Conservation (phyloP, 176 grass and related monocot genomes). For the Juncus inflexus region DNA sequence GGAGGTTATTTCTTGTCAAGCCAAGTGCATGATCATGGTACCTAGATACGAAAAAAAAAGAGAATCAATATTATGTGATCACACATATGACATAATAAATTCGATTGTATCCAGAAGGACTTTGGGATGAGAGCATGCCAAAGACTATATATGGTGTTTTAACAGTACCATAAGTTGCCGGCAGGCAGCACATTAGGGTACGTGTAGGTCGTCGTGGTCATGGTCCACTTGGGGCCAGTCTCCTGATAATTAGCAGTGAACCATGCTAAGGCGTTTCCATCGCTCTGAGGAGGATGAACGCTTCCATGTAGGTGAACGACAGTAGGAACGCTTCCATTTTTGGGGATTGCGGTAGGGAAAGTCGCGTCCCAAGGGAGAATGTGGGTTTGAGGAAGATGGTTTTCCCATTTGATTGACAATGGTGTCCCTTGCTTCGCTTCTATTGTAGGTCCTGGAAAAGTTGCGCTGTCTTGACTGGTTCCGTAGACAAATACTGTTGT, state of each 20-base stretch:
- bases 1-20: conserved; percentile 38
- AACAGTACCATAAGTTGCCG: conserved; percentile 16
- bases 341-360: neutral
- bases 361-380: conserved; percentile 58
- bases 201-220: conserved; percentile 20
- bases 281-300: conserved; percentile 58
- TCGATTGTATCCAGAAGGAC: no score
- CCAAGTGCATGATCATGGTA: conserved; percentile 36
- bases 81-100: no score
- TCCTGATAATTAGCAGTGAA: conserved; percentile 42
- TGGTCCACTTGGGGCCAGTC: conserved; percentile 38
- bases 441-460: conserved; percentile 68
- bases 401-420: conserved; percentile 55
- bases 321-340: conserved; percentile 43
- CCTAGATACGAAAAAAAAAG: neutral
- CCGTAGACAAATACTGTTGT: conserved; percentile 66
- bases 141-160: no score
- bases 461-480: conserved; percentile 13
- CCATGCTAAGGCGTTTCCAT: conserved; percentile 67
- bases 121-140: no score
- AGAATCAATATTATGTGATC: neutral
- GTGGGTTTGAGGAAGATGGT: conserved; percentile 49
- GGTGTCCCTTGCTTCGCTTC: conserved; percentile 40
- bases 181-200: conserved; percentile 63
- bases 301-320: conserved; percentile 93